phyloP scores from a whole-genome alignment of 2,329 filamentous ascomycete genomes.

The Nectriaceae sp. region DNA sequence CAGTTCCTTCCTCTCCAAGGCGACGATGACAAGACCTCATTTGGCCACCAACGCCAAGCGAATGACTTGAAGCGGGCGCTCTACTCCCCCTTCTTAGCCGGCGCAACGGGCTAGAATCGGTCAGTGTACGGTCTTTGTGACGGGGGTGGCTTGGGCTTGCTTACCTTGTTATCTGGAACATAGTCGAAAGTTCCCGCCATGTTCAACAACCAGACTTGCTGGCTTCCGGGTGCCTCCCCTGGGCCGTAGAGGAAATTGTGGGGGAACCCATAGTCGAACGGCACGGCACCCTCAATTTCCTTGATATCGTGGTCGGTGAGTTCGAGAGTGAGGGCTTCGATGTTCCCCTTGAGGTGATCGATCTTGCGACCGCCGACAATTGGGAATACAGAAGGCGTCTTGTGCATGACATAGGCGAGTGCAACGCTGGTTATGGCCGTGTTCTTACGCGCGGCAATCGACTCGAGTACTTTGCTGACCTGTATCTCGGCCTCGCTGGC shows the following conservation, averaged over 20 bases:
- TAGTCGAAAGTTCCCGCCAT: constrained; percentile 55
- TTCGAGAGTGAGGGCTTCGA: constrained; percentile 64
- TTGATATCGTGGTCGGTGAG: constrained; percentile 64
- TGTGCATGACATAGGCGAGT: constrained; percentile 73
- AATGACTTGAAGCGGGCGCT: constrained; percentile 32
- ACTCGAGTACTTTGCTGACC: constrained; percentile 48
- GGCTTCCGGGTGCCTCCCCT: constrained; percentile 37
- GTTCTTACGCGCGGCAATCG: constrained; percentile 47
- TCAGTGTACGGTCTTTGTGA: constrained; percentile 4
- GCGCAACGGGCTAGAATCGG: constrained; percentile 39
- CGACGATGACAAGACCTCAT: constrained; percentile 1
- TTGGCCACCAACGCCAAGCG: constrained; percentile 35
- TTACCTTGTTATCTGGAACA: constrained; percentile 42
- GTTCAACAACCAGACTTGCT: constrained; percentile 45
- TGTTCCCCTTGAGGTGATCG: constrained; percentile 69
- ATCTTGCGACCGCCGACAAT: constrained; percentile 71
- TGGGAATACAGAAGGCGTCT: constrained; percentile 72
- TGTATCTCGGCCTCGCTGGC: constrained; percentile 56
- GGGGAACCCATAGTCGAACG: constrained; percentile 70
- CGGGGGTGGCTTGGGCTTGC: constrained; percentile 2
- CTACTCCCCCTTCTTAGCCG: constrained; percentile 46
- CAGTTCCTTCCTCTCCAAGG: neutral
- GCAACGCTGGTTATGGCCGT: constrained; percentile 54
- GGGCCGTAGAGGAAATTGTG: constrained; percentile 55
- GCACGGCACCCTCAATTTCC: constrained; percentile 62